These are phyloP conservation scores for Maudiozyma humilis DNA, from an alignment of 1,139 yeast species.

Conservation along the genomic window DNA sequence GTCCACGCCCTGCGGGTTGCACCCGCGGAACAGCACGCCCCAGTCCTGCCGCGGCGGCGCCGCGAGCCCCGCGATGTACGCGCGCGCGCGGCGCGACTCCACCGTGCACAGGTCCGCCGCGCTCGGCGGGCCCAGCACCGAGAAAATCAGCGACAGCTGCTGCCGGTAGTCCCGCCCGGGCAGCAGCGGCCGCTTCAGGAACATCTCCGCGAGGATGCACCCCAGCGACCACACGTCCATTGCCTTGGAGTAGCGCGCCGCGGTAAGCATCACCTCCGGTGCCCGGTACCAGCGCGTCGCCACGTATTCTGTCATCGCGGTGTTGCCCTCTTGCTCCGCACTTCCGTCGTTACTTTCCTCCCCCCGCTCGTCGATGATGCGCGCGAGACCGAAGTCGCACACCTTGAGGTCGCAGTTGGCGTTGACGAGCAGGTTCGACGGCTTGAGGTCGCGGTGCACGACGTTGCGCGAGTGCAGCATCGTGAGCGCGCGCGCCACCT, in stretches of 20 bases:
- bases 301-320: conserved; percentile 84
- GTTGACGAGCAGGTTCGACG: conserved; percentile 76
- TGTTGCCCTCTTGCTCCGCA: background rate
- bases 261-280: conserved; percentile 92
- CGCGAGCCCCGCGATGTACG: conserved; percentile 72
- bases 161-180: conserved; percentile 94
- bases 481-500: conserved; percentile 80
- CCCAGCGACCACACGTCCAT: conserved; percentile 97
- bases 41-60: conserved; percentile 54
- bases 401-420: conserved; percentile 90
- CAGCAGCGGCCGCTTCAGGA: conserved; percentile 76
- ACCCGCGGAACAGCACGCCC: conserved; percentile 48
- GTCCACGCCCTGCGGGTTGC: conserved; percentile 69
- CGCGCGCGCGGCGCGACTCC: conserved; percentile 77
- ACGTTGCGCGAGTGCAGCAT: conserved; percentile 88
- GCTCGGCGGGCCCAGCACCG: conserved; percentile 82
- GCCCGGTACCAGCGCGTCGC: conserved; percentile 98
- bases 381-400: conserved; percentile 91
- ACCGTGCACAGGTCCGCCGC: conserved; percentile 75
- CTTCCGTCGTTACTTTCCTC: background rate
- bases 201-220: conserved; percentile 89
- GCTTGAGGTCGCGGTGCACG: conserved; percentile 87
- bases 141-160: conserved; percentile 79
- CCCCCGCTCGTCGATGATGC: conserved; percentile 33
- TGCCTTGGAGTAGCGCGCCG: conserved; percentile 87